These are phyloP conservation scores for Saccharomycopsis sp. DNA, from an alignment of 805 yeast genomes.

Conservation along the genomic window DNA sequence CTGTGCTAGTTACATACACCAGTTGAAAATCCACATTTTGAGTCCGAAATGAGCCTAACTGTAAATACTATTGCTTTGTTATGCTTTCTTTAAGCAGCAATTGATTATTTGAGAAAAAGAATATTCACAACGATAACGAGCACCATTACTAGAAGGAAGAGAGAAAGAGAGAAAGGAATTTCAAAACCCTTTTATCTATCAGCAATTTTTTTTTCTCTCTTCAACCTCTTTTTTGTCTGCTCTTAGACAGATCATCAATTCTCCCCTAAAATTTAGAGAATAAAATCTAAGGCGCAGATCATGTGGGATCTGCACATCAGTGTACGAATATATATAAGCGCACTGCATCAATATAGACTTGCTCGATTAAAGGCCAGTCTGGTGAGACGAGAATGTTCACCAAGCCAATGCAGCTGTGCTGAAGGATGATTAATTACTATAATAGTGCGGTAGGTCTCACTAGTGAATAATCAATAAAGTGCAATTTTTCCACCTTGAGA, in stretches of 20 bases:
- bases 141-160: not conserved
- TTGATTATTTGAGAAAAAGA: not conserved
- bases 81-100: not conserved
- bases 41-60: not conserved
- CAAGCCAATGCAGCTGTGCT: too few relatives aligned
- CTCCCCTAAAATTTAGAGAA: not conserved
- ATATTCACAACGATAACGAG: too few relatives aligned
- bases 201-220: not conserved
- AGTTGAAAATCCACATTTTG: constrained; percentile 39
- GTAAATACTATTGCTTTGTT: not conserved
- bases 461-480: too few relatives aligned
- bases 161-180: not conserved
- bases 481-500: too few relatives aligned
- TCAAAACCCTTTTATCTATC: not conserved
- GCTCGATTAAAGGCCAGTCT: too few relatives aligned
- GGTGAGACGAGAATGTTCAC: too few relatives aligned
- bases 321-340: too few relatives aligned
- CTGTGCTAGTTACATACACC: constrained; percentile 32
- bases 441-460: too few relatives aligned
- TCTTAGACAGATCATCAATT: constrained; percentile 1
- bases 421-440: too few relatives aligned
- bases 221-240: not conserved
- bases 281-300: not conserved
- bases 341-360: too few relatives aligned
- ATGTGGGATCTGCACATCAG: not conserved